Conservation (phyloP, 2,329 filamentous ascomycete species). For the Zymoseptoria pseudotritici region DNA sequence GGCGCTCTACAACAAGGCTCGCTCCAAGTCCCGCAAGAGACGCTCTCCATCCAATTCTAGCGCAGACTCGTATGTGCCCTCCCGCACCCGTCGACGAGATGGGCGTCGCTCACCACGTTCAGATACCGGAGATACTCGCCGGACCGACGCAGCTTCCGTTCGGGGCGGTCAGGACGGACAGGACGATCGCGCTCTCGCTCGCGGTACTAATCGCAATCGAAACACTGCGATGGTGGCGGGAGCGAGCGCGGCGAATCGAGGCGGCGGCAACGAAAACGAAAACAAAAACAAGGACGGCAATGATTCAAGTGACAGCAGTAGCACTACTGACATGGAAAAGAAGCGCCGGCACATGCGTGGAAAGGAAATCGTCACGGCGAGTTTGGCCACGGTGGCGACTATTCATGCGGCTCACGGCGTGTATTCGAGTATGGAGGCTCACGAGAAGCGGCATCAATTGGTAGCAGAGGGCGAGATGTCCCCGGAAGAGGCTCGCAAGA, state of each 20-base stretch:
- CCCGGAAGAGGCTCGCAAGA: slow-evolving; percentile 54
- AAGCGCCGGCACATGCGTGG: slow-evolving; percentile 57
- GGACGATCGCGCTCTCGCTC: slow-evolving; percentile 29
- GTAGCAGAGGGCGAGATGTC: slow-evolving; percentile 58
- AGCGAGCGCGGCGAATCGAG: slow-evolving; percentile 21
- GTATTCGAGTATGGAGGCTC: slow-evolving; percentile 56
- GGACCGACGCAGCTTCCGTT: slow-evolving; percentile 26
- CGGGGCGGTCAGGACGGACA: slow-evolving; percentile 20
- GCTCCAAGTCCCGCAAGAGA: slow-evolving; percentile 46
- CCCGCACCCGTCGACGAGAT: slow-evolving; percentile 38
- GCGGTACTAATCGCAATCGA: slow-evolving; percentile 37
- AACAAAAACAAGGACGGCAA: slow-evolving; percentile 9
- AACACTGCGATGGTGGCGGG: slow-evolving; percentile 33
- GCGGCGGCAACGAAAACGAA: slow-evolving; percentile 3
- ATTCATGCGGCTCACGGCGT: slow-evolving; percentile 62
- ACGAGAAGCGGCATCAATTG: slow-evolving; percentile 52
- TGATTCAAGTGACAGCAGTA: slow-evolving; percentile 28
- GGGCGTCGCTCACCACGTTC: slow-evolving; percentile 32
- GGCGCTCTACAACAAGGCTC: slow-evolving; percentile 48
- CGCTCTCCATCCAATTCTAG: slow-evolving; percentile 40
- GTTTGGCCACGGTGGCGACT: slow-evolving; percentile 60
- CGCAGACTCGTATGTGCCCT: slow-evolving; percentile 46
- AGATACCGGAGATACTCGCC: slow-evolving; percentile 33
- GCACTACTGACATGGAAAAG: slow-evolving; percentile 51
- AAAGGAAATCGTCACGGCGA: slow-evolving; percentile 59